A percentile compares a stretch with the other conserved stretches of the same genome.
phyloP scores from a whole-genome alignment of 1,284 basidiomycete species.

The Ceraceosorus guamensis region DNA sequence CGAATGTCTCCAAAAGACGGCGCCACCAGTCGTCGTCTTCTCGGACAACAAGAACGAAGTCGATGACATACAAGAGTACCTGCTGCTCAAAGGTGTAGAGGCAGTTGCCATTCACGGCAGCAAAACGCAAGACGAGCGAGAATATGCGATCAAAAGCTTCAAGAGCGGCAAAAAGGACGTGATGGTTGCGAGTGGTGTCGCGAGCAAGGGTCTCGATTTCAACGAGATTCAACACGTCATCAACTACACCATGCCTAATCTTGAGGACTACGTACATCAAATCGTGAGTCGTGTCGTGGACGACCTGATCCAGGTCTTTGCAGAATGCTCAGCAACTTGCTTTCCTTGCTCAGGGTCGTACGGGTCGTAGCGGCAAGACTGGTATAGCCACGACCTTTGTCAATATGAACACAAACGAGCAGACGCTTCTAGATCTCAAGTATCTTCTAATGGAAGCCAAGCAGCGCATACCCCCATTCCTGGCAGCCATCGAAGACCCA shows the following conservation, averaged over 20 bases:
- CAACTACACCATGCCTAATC: slow-evolving; percentile 98
- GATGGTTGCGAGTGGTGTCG: slow-evolving; percentile 97
- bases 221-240: slow-evolving; percentile 96
- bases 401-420: slow-evolving; percentile 91
- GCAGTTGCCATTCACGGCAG: slow-evolving; percentile 98
- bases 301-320: background rate
- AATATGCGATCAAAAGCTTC: slow-evolving; percentile 96
- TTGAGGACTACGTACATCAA: slow-evolving; percentile 54
- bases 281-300: background rate
- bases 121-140: slow-evolving; percentile 95
- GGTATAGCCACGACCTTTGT: slow-evolving; percentile 99
- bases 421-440: slow-evolving; percentile 91
- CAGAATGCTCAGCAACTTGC: background rate
- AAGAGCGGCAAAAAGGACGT: slow-evolving; percentile 95
- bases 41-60: slow-evolving; percentile 99
- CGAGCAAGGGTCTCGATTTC: slow-evolving; percentile 96
- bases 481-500: slow-evolving; percentile 84
- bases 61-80: slow-evolving; percentile 97
- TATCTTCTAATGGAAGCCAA: slow-evolving; percentile 95
- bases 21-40: slow-evolving; percentile 95
- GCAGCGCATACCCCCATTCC: slow-evolving; percentile 95
- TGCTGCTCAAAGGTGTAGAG: slow-evolving; percentile 91
- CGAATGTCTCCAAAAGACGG: slow-evolving; percentile 95
- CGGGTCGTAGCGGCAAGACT: slow-evolving; percentile 92
- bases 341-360: slow-evolving; percentile 88